Percentiles rank a stretch among this genome's conserved stretches.
These are phyloP conservation scores for Combretum micranthum DNA, from an alignment of 345 rosid species.

Conservation along the genomic window DNA sequence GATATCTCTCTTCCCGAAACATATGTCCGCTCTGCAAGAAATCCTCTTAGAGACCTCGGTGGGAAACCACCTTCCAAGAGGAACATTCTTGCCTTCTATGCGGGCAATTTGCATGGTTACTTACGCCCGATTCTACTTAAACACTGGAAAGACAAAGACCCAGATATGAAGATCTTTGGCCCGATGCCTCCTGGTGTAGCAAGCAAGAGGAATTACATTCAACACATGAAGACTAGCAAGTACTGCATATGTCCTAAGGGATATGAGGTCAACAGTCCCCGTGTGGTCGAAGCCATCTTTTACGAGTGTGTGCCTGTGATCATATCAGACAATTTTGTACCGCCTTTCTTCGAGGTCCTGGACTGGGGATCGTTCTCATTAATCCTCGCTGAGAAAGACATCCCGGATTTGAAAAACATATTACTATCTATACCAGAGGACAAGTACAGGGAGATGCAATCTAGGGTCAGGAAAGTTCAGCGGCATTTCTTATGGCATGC, in stretches of 20 bases:
- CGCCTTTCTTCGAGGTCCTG: slow-evolving; percentile 81
- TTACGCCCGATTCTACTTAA: slow-evolving; percentile 60
- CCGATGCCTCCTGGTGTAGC: slow-evolving; percentile 82
- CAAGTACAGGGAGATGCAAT: slow-evolving; percentile 62
- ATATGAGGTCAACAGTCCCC: slow-evolving; percentile 85
- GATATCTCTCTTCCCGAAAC: slow-evolving; percentile 95
- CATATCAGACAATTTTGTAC: slow-evolving; percentile 82
- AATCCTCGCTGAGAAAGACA: slow-evolving; percentile 76
- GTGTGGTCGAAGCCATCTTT: slow-evolving; percentile 85
- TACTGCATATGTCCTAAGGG: slow-evolving; percentile 93
- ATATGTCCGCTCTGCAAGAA: slow-evolving; percentile 81
- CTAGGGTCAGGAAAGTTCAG: slow-evolving; percentile 66
- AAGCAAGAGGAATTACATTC: slow-evolving; percentile 90
- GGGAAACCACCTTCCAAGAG: slow-evolving; percentile 72
- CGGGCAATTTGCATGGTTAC: slow-evolving; percentile 84
- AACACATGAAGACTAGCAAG: slow-evolving; percentile 89
- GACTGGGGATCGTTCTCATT: slow-evolving; percentile 72
- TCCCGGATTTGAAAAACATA: slow-evolving; percentile 58
- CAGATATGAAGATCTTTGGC: slow-evolving; percentile 70
- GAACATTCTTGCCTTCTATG: slow-evolving; percentile 75
- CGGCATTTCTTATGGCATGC: slow-evolving; percentile 89
- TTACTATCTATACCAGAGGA: slow-evolving; percentile 56
- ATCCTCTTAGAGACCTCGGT: slow-evolving; percentile 85
- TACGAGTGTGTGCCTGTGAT: slow-evolving; percentile 91
- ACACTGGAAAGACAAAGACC: slow-evolving; percentile 85